Base-by-base conservation (phyloP, 495 filamentous ascomycete species). In the Daldinia loculata region DNA sequence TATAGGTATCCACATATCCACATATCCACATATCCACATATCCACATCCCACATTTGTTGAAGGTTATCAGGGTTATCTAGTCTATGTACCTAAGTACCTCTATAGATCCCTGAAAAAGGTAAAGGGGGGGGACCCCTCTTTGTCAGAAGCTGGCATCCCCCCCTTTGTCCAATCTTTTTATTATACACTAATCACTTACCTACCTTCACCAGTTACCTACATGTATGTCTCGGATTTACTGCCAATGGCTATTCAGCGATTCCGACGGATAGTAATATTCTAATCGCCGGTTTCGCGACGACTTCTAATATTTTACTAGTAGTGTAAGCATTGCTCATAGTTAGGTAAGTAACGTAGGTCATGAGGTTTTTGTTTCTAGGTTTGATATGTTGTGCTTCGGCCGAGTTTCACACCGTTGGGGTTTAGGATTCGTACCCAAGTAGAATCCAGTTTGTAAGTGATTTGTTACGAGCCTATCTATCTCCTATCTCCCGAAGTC, bases 211-310 rank as follows among this genome's bases (percentile, higher is more conserved):
- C 30, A 34, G 7, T 56, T 32, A 59, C n/a, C 11, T 51, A 66
- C 15, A 59, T 66, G 53, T 51, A 51, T 53, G 50, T 53, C 50
- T 30, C 24, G 50, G 50, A 53, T 27, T n/a, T 30, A 53, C 48
- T 17, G 24, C 24, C 24, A 53, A 53, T 30, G 27, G 15, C 6
- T 53, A 53, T 53, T 29, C 26, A 27, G 6, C 22, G 11, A 53
- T 17, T 32, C 59, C 17, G 12, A 36, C n/a, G 59, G 43, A 61
- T 61, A 61, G 59, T 61, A 61, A 61, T 61, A 50, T 30, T 53
- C 50, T 53, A 53, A 61, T 51, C 59, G 34, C 55, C 55, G 55
- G 19, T 24, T 38, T 41, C 32, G 32, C 32, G n/a, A 19, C 15
- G 3, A 14, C 17, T 22, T 38, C 32, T 39, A 19, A 24, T 39